phyloP scores from a whole-genome alignment of 371 early-diverging fungal species.

The Lichtheimia hyalospora region DNA sequence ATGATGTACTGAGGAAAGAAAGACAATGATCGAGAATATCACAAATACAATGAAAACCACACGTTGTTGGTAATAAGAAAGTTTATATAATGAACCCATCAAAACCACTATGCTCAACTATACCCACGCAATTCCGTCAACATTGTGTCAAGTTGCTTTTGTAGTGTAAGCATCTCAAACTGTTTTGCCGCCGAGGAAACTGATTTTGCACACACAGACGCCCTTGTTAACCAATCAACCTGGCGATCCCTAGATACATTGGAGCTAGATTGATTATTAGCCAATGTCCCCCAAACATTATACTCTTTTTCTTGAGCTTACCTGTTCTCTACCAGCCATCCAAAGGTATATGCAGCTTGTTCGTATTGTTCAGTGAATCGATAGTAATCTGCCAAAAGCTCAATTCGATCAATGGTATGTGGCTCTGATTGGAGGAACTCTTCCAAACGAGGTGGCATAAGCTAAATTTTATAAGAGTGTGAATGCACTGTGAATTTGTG shows the following conservation, averaged over 20 bases:
- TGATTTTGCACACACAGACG: conserved; percentile 18
- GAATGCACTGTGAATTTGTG: too few species aligned
- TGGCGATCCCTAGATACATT: conserved; percentile 15
- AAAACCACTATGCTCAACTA: too few species aligned
- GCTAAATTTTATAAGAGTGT: background rate
- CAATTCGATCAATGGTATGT: conserved; percentile 20
- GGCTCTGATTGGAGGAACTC: conserved; percentile 25
- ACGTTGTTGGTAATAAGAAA: too few species aligned
- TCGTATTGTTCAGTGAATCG: conserved; percentile 25
- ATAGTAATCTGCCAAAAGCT: conserved; percentile 30
- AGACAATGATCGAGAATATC: too few species aligned
- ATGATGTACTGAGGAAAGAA: too few species aligned
- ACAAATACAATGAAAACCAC: too few species aligned
- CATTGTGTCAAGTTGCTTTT: conserved; percentile 6
- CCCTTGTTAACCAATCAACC: conserved; percentile 11
- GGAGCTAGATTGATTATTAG: background rate
- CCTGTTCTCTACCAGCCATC: conserved; percentile 8
- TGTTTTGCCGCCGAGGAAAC: conserved; percentile 12
- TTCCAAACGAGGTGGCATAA: conserved; percentile 27
- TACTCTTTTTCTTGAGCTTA: too few species aligned
- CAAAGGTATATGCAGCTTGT: conserved; percentile 26
- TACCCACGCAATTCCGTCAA: background rate
- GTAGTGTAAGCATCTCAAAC: conserved; percentile 15
- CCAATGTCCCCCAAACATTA: background rate
- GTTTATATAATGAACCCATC: too few species aligned